These are phyloP conservation scores for Penicillium griseofulvum DNA, from an alignment of 2,329 filamentous ascomycete genomes.

Conservation along the genomic window DNA sequence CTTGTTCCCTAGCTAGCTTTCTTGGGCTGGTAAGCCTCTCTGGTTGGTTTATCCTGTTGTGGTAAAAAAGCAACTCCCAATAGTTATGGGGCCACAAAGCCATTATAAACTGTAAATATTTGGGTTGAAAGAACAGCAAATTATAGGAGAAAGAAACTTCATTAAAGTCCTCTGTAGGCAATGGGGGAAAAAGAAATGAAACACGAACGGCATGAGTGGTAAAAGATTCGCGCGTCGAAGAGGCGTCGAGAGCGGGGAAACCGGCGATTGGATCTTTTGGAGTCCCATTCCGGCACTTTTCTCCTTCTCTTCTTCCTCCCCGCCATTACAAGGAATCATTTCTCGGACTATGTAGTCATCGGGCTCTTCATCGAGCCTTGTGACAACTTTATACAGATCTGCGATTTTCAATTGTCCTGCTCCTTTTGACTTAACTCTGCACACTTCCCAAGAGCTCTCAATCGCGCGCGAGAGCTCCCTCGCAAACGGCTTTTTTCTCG, in stretches of 20 bases:
- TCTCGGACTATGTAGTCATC: conserved; percentile 43
- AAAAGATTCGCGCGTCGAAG: conserved; percentile 21
- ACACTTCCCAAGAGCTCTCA: conserved; percentile 19
- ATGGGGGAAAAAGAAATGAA: neutral
- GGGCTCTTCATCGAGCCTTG: conserved; percentile 33
- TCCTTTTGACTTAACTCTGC: conserved; percentile 12
- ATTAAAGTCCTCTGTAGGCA: neutral
- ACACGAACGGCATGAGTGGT: conserved; percentile 2
- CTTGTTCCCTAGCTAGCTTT: neutral
- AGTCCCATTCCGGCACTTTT: conserved; percentile 34
- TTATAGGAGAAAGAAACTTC: too few relatives aligned
- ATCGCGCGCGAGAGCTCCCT: conserved; percentile 27
- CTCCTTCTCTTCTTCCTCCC: conserved; percentile 32
- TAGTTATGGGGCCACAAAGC: neutral
- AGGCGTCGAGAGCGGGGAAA: conserved; percentile 32
- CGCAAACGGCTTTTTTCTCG: conserved; percentile 21
- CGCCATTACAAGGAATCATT: conserved; percentile 30
- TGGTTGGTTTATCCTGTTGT: neutral
- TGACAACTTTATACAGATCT: conserved; percentile 27
- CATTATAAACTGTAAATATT: neutral
- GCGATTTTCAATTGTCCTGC: conserved; percentile 30
- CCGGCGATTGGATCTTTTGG: conserved; percentile 32
- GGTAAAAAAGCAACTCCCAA: neutral
- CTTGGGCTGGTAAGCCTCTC: neutral
- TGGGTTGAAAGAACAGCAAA: neutral